Conservation (phyloP, 169 alveolate species). For the Besnoitia besnoiti region DNA sequence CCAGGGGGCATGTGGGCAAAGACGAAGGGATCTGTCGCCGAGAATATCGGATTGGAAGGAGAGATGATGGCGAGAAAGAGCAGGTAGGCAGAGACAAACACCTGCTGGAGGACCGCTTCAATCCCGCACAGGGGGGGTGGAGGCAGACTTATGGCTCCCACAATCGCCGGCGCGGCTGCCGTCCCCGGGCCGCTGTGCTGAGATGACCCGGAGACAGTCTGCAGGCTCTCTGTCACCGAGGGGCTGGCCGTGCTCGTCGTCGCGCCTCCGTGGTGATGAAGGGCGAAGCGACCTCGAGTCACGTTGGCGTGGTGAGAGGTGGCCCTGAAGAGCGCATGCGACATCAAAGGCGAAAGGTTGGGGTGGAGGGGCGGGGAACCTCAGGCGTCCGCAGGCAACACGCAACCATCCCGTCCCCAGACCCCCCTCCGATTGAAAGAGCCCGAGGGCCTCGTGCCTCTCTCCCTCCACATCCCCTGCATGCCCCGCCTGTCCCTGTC, state of each 20-base stretch:
- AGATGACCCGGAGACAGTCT: background rate
- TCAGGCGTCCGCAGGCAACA: background rate
- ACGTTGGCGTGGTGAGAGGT: background rate
- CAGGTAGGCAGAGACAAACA: background rate
- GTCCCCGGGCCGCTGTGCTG: background rate
- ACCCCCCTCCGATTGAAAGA: too few relatives aligned
- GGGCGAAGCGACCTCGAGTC: background rate
- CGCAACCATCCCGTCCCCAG: background rate
- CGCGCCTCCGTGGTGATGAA: background rate
- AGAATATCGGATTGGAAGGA: conserved; percentile 20
- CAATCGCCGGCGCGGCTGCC: background rate
- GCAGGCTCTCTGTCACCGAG: background rate
- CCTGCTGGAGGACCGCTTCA: conserved; percentile 19
- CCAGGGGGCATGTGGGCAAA: background rate
- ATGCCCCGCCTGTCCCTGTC: too few relatives aligned
- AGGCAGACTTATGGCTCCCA: background rate
- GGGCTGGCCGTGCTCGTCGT: background rate
- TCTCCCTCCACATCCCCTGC: background rate
- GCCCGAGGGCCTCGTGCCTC: background rate
- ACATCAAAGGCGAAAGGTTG: background rate
- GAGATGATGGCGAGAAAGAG: conserved; percentile 25
- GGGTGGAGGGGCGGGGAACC: background rate
- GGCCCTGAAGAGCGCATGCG: background rate
- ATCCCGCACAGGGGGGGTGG: background rate
- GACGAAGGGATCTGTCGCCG: background rate